These are phyloP conservation scores for Coemansia sp. DNA, from an alignment of 192 early-diverging fungal genomes.

Conservation along the genomic window DNA sequence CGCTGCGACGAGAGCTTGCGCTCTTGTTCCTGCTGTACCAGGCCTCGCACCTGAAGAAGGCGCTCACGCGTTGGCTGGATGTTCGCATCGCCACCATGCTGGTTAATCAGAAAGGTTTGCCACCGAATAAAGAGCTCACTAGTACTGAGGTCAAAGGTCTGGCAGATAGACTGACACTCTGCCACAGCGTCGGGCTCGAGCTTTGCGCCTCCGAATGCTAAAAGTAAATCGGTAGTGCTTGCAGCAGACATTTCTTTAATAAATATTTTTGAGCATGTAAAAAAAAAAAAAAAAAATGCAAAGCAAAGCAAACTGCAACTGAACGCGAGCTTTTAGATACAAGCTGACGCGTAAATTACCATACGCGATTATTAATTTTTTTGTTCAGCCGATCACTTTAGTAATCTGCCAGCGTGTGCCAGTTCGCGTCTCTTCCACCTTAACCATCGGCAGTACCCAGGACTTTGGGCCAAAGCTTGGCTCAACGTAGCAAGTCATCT, in stretches of 20 bases:
- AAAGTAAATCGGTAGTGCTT: slow-evolving; percentile 33
- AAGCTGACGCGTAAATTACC: neutral
- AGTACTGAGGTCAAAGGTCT: slow-evolving; percentile 36
- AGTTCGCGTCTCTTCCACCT: slow-evolving; percentile 62
- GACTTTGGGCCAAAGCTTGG: slow-evolving; percentile 71
- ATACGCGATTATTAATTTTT: neutral
- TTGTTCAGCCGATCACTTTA: slow-evolving; percentile 46
- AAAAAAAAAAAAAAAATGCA: neutral
- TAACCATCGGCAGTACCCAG: slow-evolving; percentile 69
- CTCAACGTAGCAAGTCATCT: slow-evolving; percentile 61
- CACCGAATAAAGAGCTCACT: slow-evolving; percentile 52
- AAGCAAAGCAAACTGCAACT: neutral
- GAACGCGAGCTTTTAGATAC: neutral
- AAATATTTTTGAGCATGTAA: neutral
- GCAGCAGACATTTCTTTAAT: slow-evolving; percentile 19
- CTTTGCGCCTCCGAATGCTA: slow-evolving; percentile 32
- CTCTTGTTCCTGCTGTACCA: slow-evolving; percentile 41
- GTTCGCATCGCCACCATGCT: slow-evolving; percentile 33
- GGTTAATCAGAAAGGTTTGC: slow-evolving; percentile 52
- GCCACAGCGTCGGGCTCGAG: slow-evolving; percentile 45
- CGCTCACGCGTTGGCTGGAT: slow-evolving; percentile 50
- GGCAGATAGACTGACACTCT: slow-evolving; percentile 49
- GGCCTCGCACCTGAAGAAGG: slow-evolving; percentile 36
- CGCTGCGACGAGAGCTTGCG: slow-evolving; percentile 36
- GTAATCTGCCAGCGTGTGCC: slow-evolving; percentile 67